Evolutionary conservation across 106 monocot species (phyloP).

Genomic region (Dioscorea zingiberensis): DNA sequence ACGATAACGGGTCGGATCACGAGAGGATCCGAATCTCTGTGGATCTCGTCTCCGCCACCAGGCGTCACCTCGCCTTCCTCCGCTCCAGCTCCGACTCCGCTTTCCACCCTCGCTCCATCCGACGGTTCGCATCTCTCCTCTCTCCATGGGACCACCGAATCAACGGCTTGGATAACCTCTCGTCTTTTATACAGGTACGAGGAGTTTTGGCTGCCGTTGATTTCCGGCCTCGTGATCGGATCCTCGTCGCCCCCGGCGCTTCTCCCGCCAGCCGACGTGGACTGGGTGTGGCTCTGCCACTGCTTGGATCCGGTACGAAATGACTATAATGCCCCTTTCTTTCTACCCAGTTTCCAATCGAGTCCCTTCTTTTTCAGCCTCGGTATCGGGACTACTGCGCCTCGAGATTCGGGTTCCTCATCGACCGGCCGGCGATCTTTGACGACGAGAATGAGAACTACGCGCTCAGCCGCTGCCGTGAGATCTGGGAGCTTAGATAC

Average conservation of each 20-base stretch:
- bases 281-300: slow-evolving; percentile 93
- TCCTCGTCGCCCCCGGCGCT: slow-evolving; percentile 26
- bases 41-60: slow-evolving; percentile 57
- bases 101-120: slow-evolving; percentile 28
- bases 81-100: slow-evolving; percentile 25
- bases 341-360: neutral
- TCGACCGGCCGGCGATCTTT: slow-evolving; percentile 68
- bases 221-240: slow-evolving; percentile 23
- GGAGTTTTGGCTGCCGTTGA: slow-evolving; percentile 85
- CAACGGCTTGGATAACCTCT: slow-evolving; percentile 1
- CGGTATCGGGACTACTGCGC: slow-evolving; percentile 64
- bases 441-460: slow-evolving; percentile 90
- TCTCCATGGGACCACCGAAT: neutral
- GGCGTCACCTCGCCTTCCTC: slow-evolving; percentile 48
- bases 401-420: slow-evolving; percentile 56
- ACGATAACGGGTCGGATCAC: neutral
- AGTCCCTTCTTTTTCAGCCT: slow-evolving; percentile 14
- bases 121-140: slow-evolving; percentile 19
- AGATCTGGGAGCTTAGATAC: slow-evolving; percentile 58
- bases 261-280: slow-evolving; percentile 74
- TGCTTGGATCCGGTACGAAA: slow-evolving; percentile 47
- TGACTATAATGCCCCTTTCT: neutral
- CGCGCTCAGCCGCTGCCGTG: slow-evolving; percentile 47
- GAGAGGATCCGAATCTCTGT: slow-evolving; percentile 22
- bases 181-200: slow-evolving; percentile 50